phyloP scores from a whole-genome alignment of 1,139 yeast species.

The Blastobotrys malaysiensis region DNA sequence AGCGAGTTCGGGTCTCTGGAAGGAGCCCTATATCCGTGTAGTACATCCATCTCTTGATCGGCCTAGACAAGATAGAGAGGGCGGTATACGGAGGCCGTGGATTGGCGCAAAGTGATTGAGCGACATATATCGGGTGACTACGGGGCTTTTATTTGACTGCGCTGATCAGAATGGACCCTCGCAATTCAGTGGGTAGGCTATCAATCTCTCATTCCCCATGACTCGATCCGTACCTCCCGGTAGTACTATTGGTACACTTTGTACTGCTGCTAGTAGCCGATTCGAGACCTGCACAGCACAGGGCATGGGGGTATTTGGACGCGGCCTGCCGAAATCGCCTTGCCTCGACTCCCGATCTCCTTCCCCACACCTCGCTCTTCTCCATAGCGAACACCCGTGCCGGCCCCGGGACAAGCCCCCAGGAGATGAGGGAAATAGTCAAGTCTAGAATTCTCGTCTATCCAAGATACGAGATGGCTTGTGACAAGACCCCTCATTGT shows the following conservation, averaged over 20 bases:
- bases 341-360: not conserved
- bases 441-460: not conserved
- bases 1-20: not conserved
- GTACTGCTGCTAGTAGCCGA: not conserved
- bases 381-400: not conserved
- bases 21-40: not conserved
- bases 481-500: not conserved
- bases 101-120: not conserved
- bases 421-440: not conserved
- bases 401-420: not conserved
- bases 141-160: not conserved
- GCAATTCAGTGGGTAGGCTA: too few relatives aligned
- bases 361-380: not conserved
- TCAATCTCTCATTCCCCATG: not conserved
- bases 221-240: too few relatives aligned
- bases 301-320: not conserved
- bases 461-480: not conserved
- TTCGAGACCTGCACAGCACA: not conserved
- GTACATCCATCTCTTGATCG: not conserved
- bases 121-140: not conserved
- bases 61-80: not conserved
- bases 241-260: too few relatives aligned
- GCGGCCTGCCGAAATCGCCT: not conserved
- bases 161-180: not conserved
- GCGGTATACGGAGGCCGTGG: not conserved